phyloP scores from a whole-genome alignment of 345 rosid genomes.

The Toxicodendron radicans region DNA sequence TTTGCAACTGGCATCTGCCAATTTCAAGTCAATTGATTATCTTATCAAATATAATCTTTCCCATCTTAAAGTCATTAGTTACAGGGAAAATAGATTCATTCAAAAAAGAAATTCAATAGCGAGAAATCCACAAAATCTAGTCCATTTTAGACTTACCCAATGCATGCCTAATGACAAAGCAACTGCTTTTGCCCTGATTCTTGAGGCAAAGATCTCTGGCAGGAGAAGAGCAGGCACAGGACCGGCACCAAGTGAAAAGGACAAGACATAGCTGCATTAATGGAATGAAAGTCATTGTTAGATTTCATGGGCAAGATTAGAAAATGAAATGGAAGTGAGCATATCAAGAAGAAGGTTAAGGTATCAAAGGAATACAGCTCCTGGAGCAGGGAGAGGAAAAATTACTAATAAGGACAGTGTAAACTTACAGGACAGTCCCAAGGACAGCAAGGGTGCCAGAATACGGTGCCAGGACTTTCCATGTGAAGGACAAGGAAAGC shows the following conservation, averaged over 20 bases:
- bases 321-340: background rate
- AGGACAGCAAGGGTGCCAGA: constrained; percentile 87
- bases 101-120: background rate
- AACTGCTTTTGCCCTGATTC: constrained; percentile 98
- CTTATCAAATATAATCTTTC: background rate
- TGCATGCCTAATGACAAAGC: constrained; percentile 93
- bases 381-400: background rate
- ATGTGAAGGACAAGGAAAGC: constrained; percentile 89
- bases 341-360: background rate
- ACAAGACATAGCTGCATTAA: constrained; percentile 74
- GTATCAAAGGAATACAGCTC: too few relatives aligned
- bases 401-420: background rate
- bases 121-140: background rate
- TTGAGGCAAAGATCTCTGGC: constrained; percentile 92
- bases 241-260: constrained; percentile 98
- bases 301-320: constrained; percentile 6
- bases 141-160: constrained; percentile 60
- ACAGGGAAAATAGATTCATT: background rate
- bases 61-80: background rate
- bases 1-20: too few relatives aligned
- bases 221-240: constrained; percentile 99
- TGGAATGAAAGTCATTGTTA: constrained; percentile 20
- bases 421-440: constrained; percentile 94
- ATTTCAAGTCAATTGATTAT: background rate
- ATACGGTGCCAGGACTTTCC: constrained; percentile 91